phyloP scores from a whole-genome alignment of 176 grass and related monocot species.

The Oryza rufipogon region DNA sequence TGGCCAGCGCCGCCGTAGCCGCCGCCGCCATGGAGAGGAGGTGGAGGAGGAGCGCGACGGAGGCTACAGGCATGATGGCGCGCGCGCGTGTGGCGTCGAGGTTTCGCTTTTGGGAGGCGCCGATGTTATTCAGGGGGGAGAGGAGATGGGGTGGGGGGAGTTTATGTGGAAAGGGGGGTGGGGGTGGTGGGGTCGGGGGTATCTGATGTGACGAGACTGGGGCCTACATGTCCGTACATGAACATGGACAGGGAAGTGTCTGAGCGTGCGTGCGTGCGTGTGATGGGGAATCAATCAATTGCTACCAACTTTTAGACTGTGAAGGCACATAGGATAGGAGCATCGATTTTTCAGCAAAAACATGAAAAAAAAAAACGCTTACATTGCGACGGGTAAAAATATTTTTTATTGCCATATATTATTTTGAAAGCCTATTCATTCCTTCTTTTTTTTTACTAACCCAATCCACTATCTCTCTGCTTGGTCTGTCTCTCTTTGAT shows the following conservation, averaged over 20 bases:
- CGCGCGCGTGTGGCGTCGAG: neutral
- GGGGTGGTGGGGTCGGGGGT: neutral
- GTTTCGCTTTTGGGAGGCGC: slow-evolving; percentile 33
- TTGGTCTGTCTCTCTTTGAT: no score
- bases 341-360: no score
- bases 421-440: no score
- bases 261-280: slow-evolving; percentile 33
- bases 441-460: no score
- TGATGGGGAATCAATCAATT: neutral
- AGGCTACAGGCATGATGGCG: slow-evolving; percentile 12
- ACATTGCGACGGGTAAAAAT: no score
- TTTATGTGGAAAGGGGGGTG: slow-evolving; percentile 26
- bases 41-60: slow-evolving; percentile 13
- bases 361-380: no score
- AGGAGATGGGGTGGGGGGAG: neutral
- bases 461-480: no score
- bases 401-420: no score
- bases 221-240: slow-evolving; percentile 32
- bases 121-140: slow-evolving; percentile 5
- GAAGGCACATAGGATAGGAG: no score
- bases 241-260: slow-evolving; percentile 16
- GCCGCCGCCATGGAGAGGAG: slow-evolving; percentile 31
- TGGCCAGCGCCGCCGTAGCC: slow-evolving; percentile 39
- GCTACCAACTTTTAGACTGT: neutral
- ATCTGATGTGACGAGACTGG: slow-evolving; percentile 38